Evolutionary conservation across 2,329 filamentous ascomycete species (phyloP).

Genomic region (Talaromyces pinophilus): DNA sequence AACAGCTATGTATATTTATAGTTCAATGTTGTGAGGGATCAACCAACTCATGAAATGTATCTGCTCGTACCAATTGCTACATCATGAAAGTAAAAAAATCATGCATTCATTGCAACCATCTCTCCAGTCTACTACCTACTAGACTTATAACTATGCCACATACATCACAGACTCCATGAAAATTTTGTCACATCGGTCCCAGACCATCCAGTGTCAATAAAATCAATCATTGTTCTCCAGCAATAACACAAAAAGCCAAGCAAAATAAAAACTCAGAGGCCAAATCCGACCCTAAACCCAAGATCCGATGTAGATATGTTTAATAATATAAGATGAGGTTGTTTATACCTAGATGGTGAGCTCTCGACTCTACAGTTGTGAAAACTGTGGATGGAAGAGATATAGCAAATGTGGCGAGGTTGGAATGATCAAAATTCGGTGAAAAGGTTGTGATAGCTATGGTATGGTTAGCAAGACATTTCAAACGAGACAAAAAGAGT

Average conservation of each 20-base stretch:
- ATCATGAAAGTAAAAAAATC: not conserved
- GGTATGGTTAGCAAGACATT: not conserved
- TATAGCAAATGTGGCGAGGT: not conserved
- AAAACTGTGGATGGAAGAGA: not conserved
- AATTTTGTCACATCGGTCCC: conserved; percentile 36
- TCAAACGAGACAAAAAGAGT: not conserved
- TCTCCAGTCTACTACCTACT: conserved; percentile 8
- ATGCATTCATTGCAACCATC: not conserved
- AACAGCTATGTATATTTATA: too few species aligned
- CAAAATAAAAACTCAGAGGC: conserved; percentile 15
- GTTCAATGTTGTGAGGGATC: too few species aligned
- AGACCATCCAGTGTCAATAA: conserved; percentile 21
- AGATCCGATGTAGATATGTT: conserved; percentile 7
- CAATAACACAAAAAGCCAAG: conserved; percentile 43
- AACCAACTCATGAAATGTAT: not conserved
- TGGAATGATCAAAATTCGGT: conserved; percentile 59
- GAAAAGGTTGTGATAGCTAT: conserved; percentile 73
- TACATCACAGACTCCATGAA: conserved; percentile 9
- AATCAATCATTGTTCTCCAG: not conserved
- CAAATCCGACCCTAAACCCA: not conserved
- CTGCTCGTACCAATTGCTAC: not conserved
- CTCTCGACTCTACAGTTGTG: not conserved
- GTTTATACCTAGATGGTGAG: conserved; percentile 7
- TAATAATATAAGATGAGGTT: not conserved
- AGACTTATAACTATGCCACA: conserved; percentile 7